Evolutionary conservation across 2,329 filamentous ascomycete genomes (phyloP).

Genomic region (Aspergillus fijiensis): DNA sequence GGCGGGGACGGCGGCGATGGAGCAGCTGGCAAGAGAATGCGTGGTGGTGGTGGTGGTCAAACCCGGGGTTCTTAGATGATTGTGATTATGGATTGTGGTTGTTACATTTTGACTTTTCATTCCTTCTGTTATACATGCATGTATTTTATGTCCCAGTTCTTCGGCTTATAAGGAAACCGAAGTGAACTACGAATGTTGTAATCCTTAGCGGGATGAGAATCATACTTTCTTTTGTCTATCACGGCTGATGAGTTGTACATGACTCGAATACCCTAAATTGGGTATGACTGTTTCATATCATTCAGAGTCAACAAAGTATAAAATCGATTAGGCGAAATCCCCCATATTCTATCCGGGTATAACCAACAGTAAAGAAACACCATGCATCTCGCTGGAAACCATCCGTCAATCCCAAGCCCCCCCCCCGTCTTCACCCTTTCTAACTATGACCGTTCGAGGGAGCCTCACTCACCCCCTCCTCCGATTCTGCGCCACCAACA

Average conservation of each 20-base stretch:
- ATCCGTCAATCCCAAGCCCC: not conserved
- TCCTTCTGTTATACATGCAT: slow-evolving; percentile 9
- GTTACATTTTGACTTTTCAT: slow-evolving; percentile 1
- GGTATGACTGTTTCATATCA: too few species aligned
- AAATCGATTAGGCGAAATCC: not conserved
- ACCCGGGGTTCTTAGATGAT: slow-evolving; percentile 27
- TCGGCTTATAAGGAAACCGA: not conserved
- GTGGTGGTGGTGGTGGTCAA: slow-evolving; percentile 45
- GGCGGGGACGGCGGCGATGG: slow-evolving; percentile 37
- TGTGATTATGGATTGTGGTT: not conserved
- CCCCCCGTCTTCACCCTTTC: not conserved
- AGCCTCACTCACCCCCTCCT: slow-evolving; percentile 27
- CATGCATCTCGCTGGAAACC: not conserved
- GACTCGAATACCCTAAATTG: too few species aligned
- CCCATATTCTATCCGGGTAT: not conserved
- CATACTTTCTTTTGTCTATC: slow-evolving; percentile 5
- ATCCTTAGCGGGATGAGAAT: not conserved
- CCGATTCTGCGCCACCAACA: slow-evolving; percentile 51
- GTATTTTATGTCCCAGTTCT: slow-evolving; percentile 19
- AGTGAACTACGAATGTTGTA: not conserved
- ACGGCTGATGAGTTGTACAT: not conserved
- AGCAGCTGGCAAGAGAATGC: slow-evolving; percentile 48
- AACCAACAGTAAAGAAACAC: not conserved
- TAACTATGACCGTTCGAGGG: not conserved
- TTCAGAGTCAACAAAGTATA: too few species aligned